These are phyloP conservation scores for Inosperma sp. DNA, from an alignment of 768 basidiomycete species.

Conservation along the genomic window DNA sequence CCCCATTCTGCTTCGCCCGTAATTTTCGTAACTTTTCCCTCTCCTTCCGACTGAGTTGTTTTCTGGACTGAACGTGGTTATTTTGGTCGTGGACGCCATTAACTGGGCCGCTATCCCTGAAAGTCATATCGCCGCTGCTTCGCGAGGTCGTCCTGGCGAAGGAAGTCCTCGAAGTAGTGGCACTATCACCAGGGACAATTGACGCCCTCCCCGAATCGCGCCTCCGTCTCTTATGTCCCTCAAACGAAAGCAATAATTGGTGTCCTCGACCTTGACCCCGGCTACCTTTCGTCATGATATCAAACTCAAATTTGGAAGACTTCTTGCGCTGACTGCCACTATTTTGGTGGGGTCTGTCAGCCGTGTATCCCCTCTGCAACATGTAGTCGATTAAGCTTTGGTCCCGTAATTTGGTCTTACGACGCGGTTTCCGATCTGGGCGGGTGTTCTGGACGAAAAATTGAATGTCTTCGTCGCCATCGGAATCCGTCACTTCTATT, in stretches of 20 bases:
- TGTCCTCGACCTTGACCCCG: constrained; percentile 30
- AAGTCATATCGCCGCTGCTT: neutral
- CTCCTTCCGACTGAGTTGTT: constrained; percentile 26
- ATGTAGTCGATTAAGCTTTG: constrained; percentile 65
- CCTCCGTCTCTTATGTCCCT: constrained; percentile 9
- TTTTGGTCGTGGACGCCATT: neutral
- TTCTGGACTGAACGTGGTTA: constrained; percentile 5
- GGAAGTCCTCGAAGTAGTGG: neutral
- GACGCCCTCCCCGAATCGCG: constrained; percentile 4
- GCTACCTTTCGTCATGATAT: constrained; percentile 38
- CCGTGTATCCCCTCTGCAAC: constrained; percentile 43
- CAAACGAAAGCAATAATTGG: constrained; percentile 40
- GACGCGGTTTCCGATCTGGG: constrained; percentile 7
- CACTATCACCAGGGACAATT: constrained; percentile 7
- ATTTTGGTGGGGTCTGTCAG: constrained; percentile 15
- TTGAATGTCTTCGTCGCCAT: constrained; percentile 16
- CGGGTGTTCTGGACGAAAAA: constrained; percentile 2
- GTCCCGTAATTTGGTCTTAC: constrained; percentile 32
- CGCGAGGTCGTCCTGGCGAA: neutral
- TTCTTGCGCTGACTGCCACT: neutral
- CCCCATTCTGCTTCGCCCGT: constrained; percentile 24
- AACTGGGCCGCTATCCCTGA: neutral
- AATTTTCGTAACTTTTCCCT: constrained; percentile 28
- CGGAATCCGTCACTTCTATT: constrained; percentile 10
- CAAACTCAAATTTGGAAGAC: constrained; percentile 24